phyloP scores from a whole-genome alignment of 129 eudicot species.

The Chrysanthemum lavandulifolium region DNA sequence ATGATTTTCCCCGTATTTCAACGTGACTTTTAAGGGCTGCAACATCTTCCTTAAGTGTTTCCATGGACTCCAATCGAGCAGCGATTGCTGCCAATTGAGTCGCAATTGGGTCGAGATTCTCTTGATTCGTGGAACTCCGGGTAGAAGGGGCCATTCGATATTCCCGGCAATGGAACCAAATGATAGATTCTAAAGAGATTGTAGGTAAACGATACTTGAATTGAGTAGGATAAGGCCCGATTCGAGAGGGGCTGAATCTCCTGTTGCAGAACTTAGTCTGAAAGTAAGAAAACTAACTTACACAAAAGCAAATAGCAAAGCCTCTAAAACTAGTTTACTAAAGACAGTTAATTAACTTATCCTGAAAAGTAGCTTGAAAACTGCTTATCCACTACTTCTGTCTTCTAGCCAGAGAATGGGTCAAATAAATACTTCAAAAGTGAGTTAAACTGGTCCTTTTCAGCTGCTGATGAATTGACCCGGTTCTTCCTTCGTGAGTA shows the following conservation, averaged over 20 bases:
- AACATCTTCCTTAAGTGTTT: not conserved
- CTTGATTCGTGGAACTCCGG: not conserved
- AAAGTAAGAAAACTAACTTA: not conserved
- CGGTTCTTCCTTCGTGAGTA: too few relatives aligned
- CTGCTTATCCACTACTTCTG: not conserved
- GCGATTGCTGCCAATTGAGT: not conserved
- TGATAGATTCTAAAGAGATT: not conserved
- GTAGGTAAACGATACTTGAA: not conserved
- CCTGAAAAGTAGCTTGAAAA: not conserved
- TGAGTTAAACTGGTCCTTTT: not conserved
- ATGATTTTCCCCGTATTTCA: not conserved
- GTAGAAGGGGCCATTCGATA: not conserved
- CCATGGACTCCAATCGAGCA: not conserved
- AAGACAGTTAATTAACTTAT: not conserved
- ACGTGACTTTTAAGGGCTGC: slow-evolving; percentile 6
- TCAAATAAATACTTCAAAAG: not conserved
- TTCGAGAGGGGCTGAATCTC: slow-evolving; percentile 13
- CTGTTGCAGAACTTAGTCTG: not conserved
- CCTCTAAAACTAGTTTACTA: not conserved
- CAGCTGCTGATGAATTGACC: too few relatives aligned
- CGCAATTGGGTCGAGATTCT: not conserved
- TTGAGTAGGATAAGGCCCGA: slow-evolving; percentile 5
- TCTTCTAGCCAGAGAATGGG: slow-evolving; percentile 2
- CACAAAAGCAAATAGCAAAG: not conserved
- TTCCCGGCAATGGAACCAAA: slow-evolving; percentile 9